Percentiles rank a stretch among this genome's conserved stretches.
Conservation (phyloP, 164 flowering plant genomes). For the Santalum album region DNA sequence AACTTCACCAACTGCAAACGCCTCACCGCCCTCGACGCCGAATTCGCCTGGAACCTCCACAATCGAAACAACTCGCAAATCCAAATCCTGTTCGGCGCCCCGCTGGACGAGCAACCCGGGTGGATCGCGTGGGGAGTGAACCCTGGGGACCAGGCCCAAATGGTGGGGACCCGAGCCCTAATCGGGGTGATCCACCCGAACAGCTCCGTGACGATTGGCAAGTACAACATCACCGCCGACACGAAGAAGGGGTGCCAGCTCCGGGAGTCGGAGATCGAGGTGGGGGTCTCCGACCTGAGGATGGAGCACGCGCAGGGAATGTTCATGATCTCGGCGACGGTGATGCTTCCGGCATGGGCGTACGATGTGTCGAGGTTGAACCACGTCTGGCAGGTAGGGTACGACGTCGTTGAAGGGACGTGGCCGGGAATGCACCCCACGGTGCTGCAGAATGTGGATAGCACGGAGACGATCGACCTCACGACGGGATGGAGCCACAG, state of each 20-base stretch:
- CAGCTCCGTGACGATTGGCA: neutral
- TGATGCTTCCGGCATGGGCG: slow-evolving; percentile 6
- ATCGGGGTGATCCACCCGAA: slow-evolving; percentile 24
- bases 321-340: slow-evolving; percentile 9
- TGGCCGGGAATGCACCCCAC: slow-evolving; percentile 22
- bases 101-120: slow-evolving; percentile 6
- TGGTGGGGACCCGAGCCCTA: slow-evolving; percentile 49
- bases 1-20: slow-evolving; percentile 19
- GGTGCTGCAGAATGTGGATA: slow-evolving; percentile 27
- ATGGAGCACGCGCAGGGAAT: neutral
- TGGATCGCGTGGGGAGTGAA: slow-evolving; percentile 64
- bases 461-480: slow-evolving; percentile 27
- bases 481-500: neutral
- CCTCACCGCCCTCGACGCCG: slow-evolving; percentile 25
- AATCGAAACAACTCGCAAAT: neutral
- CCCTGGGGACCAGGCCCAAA: slow-evolving; percentile 16
- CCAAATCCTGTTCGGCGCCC: slow-evolving; percentile 22
- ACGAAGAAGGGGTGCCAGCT: slow-evolving; percentile 26
- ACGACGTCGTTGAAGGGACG: neutral
- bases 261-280: slow-evolving; percentile 12
- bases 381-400: slow-evolving; percentile 46
- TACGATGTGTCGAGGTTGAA: slow-evolving; percentile 20
- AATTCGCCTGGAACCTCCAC: slow-evolving; percentile 24
- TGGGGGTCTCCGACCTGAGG: neutral
- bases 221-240: slow-evolving; percentile 26